phyloP scores from a whole-genome alignment of 2,329 filamentous ascomycete species.

The Fusarium acutatum region DNA sequence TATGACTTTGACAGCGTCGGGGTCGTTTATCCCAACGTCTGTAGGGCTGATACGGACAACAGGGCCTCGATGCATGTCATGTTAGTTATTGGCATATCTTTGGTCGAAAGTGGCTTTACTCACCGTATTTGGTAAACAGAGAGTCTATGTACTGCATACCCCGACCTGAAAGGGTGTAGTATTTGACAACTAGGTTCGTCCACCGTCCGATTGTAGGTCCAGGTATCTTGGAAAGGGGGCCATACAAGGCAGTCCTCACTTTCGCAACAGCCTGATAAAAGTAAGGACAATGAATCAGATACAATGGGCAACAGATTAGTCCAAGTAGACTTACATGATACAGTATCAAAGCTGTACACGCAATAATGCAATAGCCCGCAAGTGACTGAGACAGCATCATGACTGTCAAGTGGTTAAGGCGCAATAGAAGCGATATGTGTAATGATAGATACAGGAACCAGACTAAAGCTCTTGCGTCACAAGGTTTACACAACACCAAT shows the following conservation, averaged over 20 bases:
- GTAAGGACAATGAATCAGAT: fast-evolving
- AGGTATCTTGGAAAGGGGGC: background rate
- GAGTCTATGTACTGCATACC: constrained; percentile 1
- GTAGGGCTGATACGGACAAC: background rate
- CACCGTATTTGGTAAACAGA: background rate
- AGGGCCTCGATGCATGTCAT: background rate
- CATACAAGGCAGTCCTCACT: background rate
- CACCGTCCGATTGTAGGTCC: background rate
- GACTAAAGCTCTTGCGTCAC: too few species aligned
- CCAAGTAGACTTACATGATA: background rate
- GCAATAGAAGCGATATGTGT: too few species aligned
- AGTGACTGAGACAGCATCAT: background rate
- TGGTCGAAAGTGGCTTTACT: fast-evolving
- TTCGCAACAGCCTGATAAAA: background rate
- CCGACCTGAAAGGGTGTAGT: background rate
- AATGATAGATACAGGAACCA: too few species aligned
- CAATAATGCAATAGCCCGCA: background rate
- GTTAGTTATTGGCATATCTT: fast-evolving
- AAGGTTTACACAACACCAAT: too few species aligned
- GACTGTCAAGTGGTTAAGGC: background rate
- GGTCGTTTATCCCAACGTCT: background rate
- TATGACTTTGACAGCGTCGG: background rate
- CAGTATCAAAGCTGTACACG: background rate
- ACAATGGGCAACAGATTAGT: fast-evolving
- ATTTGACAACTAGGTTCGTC: background rate